phyloP scores from a whole-genome alignment of 208 protist genomes.

The Wallacemonas sp. region DNA sequence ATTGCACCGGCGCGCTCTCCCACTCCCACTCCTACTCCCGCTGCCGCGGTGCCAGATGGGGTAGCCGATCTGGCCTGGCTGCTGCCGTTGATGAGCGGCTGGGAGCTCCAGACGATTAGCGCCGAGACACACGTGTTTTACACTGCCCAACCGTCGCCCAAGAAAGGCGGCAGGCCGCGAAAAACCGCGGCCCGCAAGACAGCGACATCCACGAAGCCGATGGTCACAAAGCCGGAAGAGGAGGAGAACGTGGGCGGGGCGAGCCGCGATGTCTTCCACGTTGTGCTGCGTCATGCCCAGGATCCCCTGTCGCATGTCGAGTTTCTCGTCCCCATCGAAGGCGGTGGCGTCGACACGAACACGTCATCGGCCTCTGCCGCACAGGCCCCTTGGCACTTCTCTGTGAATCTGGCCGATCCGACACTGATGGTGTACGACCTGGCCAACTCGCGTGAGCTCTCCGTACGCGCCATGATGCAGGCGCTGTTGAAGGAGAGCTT shows the following conservation, averaged over 20 bases:
- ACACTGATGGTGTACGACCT: slow-evolving; percentile 1
- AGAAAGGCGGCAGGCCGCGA: background rate
- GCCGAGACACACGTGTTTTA: background rate
- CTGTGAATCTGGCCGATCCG: background rate
- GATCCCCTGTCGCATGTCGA: background rate
- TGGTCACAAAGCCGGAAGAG: background rate
- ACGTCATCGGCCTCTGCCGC: background rate
- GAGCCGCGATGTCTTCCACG: too few relatives aligned
- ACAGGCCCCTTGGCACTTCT: background rate
- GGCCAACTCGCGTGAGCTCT: background rate
- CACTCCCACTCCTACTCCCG: too few relatives aligned
- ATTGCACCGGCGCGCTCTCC: too few relatives aligned
- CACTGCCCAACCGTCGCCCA: background rate
- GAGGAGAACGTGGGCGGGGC: background rate
- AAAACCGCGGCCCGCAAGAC: background rate
- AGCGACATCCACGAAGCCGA: background rate
- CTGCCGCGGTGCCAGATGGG: too few relatives aligned
- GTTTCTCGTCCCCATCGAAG: background rate
- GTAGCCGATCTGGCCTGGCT: slow-evolving; percentile 1
- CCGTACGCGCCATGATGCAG: background rate
- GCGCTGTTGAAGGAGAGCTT: background rate
- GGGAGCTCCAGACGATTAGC: background rate
- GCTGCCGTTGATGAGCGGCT: slow-evolving; percentile 6
- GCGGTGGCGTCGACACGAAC: background rate
- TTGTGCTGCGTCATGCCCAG: background rate